Evolutionary conservation across 2,329 filamentous ascomycete genomes (phyloP).

Genomic region (Fusarium incarnatum): DNA sequence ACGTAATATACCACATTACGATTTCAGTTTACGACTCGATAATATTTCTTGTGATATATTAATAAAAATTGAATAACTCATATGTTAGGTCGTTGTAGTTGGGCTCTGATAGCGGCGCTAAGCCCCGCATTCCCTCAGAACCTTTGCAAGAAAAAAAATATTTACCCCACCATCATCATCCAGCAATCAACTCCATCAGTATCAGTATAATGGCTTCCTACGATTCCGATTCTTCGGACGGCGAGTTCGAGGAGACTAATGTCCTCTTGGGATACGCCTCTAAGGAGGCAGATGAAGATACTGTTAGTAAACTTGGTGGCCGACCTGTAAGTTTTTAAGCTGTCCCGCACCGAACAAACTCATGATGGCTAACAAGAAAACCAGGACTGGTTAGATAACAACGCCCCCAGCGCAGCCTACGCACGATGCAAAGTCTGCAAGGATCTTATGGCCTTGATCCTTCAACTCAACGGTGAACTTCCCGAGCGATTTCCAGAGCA

Average conservation of each 20-base stretch:
- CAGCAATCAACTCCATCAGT: slow-evolving; percentile 31
- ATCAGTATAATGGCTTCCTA: slow-evolving; percentile 73
- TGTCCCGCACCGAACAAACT: neutral
- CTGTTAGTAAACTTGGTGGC: slow-evolving; percentile 89
- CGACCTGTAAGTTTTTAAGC: slow-evolving; percentile 73
- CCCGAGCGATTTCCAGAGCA: slow-evolving; percentile 88
- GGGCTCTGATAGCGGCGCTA: slow-evolving; percentile 37
- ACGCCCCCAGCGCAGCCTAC: slow-evolving; percentile 78
- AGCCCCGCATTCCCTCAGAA: slow-evolving; percentile 49
- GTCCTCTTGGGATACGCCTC: slow-evolving; percentile 92
- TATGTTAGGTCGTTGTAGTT: slow-evolving; percentile 6
- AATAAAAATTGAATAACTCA: neutral
- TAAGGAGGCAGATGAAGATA: slow-evolving; percentile 81
- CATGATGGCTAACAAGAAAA: slow-evolving; percentile 33
- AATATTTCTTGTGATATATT: slow-evolving; percentile 3
- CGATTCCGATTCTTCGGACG: slow-evolving; percentile 85
- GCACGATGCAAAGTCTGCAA: slow-evolving; percentile 91
- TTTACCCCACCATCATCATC: slow-evolving; percentile 54
- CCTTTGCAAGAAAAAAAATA: slow-evolving; percentile 52
- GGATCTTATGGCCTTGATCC: slow-evolving; percentile 81
- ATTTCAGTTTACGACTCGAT: slow-evolving; percentile 17
- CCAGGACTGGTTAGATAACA: slow-evolving; percentile 85
- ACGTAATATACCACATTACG: slow-evolving; percentile 43
- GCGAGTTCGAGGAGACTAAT: slow-evolving; percentile 81
- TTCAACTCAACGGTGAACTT: slow-evolving; percentile 92